Evolutionary conservation across 371 early-diverging fungal genomes (phyloP).

Genomic region (Saksenaea oblongispora): DNA sequence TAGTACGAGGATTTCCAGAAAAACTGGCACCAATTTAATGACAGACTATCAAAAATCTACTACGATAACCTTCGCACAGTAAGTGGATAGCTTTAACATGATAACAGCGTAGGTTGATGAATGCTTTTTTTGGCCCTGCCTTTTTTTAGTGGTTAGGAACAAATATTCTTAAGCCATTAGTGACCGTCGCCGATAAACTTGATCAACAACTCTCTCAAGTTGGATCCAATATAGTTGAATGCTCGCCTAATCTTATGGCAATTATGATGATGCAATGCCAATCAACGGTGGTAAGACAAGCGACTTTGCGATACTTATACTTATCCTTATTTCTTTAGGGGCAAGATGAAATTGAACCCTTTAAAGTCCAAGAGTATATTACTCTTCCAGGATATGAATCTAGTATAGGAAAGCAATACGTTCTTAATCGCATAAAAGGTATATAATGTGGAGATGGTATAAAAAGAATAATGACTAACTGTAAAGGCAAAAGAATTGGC

Average conservation of each 20-base stretch:
- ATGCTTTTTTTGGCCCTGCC: no score
- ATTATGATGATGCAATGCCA: slow-evolving; percentile 10
- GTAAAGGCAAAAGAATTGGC: background rate
- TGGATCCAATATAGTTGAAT: slow-evolving; percentile 13
- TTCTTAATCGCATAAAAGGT: slow-evolving; percentile 16
- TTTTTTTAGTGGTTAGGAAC: slow-evolving; percentile 10
- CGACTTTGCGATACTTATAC: background rate
- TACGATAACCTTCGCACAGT: slow-evolving; percentile 17
- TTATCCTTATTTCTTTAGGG: slow-evolving; percentile 1
- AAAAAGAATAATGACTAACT: background rate
- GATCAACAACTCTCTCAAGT: slow-evolving; percentile 12
- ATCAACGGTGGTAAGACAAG: slow-evolving; percentile 4
- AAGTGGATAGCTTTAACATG: background rate
- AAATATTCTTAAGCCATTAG: slow-evolving; percentile 10
- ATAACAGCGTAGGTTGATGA: background rate
- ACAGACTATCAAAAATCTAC: slow-evolving; percentile 15
- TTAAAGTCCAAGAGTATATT: slow-evolving; percentile 11
- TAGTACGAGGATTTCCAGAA: slow-evolving; percentile 15
- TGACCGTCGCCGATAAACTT: slow-evolving; percentile 7
- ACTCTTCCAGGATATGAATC: slow-evolving; percentile 13
- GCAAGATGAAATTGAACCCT: background rate
- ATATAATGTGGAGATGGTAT: background rate
- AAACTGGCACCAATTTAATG: slow-evolving; percentile 19
- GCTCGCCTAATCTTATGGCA: slow-evolving; percentile 13
- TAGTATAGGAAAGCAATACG: slow-evolving; percentile 6